Evolutionary conservation across 805 yeast genomes (phyloP), one percentile per base, ranked within the genome.

Genomic region (Pichia pseudocactophila): DNA sequence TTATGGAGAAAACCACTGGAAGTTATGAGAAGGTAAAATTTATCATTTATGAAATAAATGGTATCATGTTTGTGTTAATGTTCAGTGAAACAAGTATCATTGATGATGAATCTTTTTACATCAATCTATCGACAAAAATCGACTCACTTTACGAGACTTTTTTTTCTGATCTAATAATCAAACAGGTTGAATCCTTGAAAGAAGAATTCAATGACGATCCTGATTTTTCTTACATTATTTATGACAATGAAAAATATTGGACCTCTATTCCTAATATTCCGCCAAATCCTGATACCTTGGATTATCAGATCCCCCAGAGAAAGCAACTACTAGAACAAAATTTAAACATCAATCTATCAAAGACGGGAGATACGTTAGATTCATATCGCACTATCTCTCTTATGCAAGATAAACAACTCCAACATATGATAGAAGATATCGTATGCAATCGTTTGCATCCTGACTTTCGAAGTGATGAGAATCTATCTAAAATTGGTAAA

Each of bases 251-350:
- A 3, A 46, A 43, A 8, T 50, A 53, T 41, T 55, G 53, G 40
- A 50, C 61, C 1, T 59, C 61, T 2, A 36, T 62, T 8, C 58
- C 58, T 1, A 50, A 50, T 34, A 59, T 61, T 8, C 61, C 61
- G 2, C 47, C 47, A 7, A 44, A 39, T 19, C 15, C 33, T 2
- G 46, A 43, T 7, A 37, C 40, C 6, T 26, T 36, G 7, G 19
- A 25, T 8, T 33, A 40, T 31, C 47, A 46, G 30, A 31, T 46
- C 10, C 46, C 49, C 5, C 42, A 39, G 25, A 17, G 39, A 18
- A 25, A 36, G 7, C 30, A 28, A 7, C 10, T 34, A 3, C 22
- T 37, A 15, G 45, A 37, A 25, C 36, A 33, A 38, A 42, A 34
- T 22, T 16, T 40, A 13, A 19, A 27, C 18, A 25, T 16, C 7